These are phyloP conservation scores for Hygrophorus pudorinus DNA, from an alignment of 768 basidiomycete genomes.

Conservation along the genomic window DNA sequence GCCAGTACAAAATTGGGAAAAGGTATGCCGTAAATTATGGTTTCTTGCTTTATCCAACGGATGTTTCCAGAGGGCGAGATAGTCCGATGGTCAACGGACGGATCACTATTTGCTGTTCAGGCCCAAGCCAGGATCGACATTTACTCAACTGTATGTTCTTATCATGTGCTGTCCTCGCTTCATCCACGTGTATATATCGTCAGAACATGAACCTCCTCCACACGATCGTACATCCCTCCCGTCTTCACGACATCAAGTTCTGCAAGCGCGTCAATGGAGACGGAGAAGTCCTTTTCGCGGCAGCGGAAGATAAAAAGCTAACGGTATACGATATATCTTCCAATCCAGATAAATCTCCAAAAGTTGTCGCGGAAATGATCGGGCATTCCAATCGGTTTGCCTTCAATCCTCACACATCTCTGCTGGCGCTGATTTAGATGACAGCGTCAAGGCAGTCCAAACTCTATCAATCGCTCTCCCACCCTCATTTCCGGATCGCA, in stretches of 20 bases:
- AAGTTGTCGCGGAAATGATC: slow-evolving; percentile 56
- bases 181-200: not conserved
- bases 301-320: slow-evolving; percentile 84
- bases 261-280: slow-evolving; percentile 44
- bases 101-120: slow-evolving; percentile 74
- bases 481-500: slow-evolving; percentile 11
- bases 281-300: slow-evolving; percentile 69
- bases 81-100: slow-evolving; percentile 80
- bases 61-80: slow-evolving; percentile 68
- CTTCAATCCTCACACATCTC: not conserved
- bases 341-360: slow-evolving; percentile 36
- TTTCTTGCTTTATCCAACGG: not conserved
- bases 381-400: slow-evolving; percentile 84
- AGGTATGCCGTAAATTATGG: slow-evolving; percentile 34
- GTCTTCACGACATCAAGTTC: slow-evolving; percentile 81
- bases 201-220: slow-evolving; percentile 76
- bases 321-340: slow-evolving; percentile 60
- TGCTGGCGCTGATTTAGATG: slow-evolving; percentile 2
- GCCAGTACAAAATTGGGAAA: slow-evolving; percentile 86
- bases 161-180: not conserved
- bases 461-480: slow-evolving; percentile 52
- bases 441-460: slow-evolving; percentile 75
- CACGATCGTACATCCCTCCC: slow-evolving; percentile 65
- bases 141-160: slow-evolving; percentile 59
- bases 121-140: slow-evolving; percentile 67